These are phyloP conservation scores for Talaromyces nanjingensis DNA, from an alignment of 495 filamentous ascomycete species.

Conservation along the genomic window DNA sequence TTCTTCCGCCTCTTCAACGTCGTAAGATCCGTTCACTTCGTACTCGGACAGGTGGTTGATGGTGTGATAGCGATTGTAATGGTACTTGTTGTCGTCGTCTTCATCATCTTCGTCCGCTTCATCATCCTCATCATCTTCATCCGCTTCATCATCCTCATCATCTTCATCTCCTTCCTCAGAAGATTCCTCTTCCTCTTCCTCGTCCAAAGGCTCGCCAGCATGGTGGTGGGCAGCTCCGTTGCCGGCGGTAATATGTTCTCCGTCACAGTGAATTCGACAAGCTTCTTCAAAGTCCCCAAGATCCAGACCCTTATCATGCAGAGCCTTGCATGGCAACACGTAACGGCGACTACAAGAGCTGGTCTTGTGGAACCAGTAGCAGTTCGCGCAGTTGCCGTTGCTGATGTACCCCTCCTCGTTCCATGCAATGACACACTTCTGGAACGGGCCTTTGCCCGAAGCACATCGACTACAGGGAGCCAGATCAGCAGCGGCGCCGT, in stretches of 20 bases:
- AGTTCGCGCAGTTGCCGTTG: conserved; percentile 1
- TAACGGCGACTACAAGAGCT: neutral
- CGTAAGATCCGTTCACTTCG: neutral
- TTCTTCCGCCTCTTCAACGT: neutral
- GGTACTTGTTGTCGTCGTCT: too few relatives aligned
- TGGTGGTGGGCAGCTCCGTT: neutral
- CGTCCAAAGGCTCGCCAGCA: neutral
- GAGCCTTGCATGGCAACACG: neutral
- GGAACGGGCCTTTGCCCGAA: neutral
- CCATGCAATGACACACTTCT: conserved; percentile 1
- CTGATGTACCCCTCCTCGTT: neutral
- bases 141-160: neutral
- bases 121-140: neutral
- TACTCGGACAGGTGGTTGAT: too few relatives aligned
- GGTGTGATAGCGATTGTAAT: too few relatives aligned
- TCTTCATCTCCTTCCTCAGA: neutral
- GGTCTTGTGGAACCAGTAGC: conserved; percentile 2
- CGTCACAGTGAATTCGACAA: neutral
- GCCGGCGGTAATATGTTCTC: neutral
- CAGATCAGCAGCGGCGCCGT: neutral
- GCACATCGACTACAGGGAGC: neutral
- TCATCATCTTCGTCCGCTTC: neutral
- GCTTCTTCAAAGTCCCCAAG: neutral
- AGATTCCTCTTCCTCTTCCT: neutral
- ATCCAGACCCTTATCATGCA: neutral